A percentile compares a stretch with the other conserved stretches of the same genome.
These are phyloP conservation scores for Schrenkiella parvula DNA, from an alignment of 345 rosid species.

Conservation along the genomic window DNA sequence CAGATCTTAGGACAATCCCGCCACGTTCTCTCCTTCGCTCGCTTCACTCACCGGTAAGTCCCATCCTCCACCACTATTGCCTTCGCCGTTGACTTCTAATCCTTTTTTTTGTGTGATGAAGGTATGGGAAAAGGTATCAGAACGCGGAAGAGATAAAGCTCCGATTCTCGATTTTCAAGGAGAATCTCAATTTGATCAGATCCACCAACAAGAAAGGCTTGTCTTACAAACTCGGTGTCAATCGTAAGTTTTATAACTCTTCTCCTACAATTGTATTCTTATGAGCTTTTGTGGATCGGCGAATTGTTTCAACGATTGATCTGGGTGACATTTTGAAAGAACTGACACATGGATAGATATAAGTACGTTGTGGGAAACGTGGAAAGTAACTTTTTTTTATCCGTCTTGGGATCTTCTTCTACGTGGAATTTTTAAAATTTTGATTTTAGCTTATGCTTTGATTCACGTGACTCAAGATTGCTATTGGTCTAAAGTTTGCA, in stretches of 20 bases:
- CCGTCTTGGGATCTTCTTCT: slow-evolving; percentile 4
- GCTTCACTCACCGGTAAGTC: slow-evolving; percentile 63
- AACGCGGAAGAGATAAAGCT: slow-evolving; percentile 65
- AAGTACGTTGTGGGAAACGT: background rate
- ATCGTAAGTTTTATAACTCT: slow-evolving; percentile 44
- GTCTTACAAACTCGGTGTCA: slow-evolving; percentile 64
- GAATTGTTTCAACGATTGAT: background rate
- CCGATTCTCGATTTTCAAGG: slow-evolving; percentile 66
- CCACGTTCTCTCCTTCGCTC: slow-evolving; percentile 62
- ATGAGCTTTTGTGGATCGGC: background rate
- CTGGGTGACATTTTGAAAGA: background rate
- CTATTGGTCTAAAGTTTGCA: background rate
- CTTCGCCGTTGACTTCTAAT: background rate
- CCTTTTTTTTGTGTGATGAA: slow-evolving; percentile 8
- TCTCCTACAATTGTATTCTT: background rate
- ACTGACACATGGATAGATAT: background rate
- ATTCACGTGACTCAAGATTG: slow-evolving; percentile 23
- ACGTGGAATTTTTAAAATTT: background rate
- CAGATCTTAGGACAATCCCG: slow-evolving; percentile 59
- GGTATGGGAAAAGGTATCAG: slow-evolving; percentile 73
- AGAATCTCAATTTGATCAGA: slow-evolving; percentile 70
- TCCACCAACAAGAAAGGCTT: slow-evolving; percentile 64
- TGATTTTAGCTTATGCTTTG: background rate
- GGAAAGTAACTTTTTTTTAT: background rate
- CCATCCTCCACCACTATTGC: background rate